Base-by-base conservation (phyloP, 345 rosid species). In the Eutrema yunnanense region DNA sequence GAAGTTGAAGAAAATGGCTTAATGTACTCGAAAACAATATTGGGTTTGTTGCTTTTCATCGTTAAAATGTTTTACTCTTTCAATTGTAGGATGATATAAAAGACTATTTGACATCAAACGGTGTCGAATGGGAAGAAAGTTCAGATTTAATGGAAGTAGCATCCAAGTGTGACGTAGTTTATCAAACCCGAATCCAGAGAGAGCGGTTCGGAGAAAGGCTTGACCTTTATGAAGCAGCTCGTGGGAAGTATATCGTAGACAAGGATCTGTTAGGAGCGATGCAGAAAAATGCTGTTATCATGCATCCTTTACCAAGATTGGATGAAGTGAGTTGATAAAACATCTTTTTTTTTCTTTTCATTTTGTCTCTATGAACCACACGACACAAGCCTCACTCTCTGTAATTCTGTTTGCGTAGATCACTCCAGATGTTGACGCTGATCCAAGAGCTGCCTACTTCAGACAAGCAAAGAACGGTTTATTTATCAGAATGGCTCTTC, bases 381-480 rank as follows among this genome's bases (percentile, higher is more conserved):
- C 2, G 0, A 30, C 44, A 37, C 49, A 36, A 32, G 19, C 40
- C 59, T 44, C 57, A 69, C 26, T 72, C 14, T 47, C 10, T 65
- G 13, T 42, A 16, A 11, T 53, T 47, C 0, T 9, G 38, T 37
- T 6, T 42, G n/a, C 12, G 61, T 34, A 92, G 99, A 88, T 95
- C 14, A 85, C 94, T 3, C 81, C 88, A 47, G 94, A 86, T 33
- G 97, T 92, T 11, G 98, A 92, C 57, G 73, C 56, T 6, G 99
- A 95, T 81, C 96, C 96, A 11, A 88, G 98, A 55, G 97, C 96
- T 71, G 99, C 99, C 3, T 90, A 92, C 82, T 95, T 95, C 69
- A 87, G 99, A 81, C 99, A 95, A 85, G 98, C 97, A 32, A 92
- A 90, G 92, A 95, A 95, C 32, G 98, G 98, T 51, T 96, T 95